phyloP scores from a whole-genome alignment of 1,139 yeast genomes.

The Kodamaea alishanica region DNA sequence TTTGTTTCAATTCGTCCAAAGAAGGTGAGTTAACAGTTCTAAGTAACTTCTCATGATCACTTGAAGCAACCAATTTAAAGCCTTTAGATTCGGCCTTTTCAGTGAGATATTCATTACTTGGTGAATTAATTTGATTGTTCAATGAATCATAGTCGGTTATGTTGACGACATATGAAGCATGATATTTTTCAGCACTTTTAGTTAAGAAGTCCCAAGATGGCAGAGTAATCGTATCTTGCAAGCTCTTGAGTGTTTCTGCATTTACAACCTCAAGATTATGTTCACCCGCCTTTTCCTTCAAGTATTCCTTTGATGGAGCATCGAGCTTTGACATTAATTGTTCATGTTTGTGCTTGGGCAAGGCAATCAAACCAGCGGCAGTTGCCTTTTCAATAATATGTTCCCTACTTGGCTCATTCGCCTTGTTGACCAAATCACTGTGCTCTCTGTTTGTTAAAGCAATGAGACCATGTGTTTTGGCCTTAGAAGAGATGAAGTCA shows the following conservation, averaged over 20 bases:
- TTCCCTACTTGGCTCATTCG: slow-evolving; percentile 32
- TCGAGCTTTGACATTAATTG: slow-evolving; percentile 11
- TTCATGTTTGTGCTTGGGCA: slow-evolving; percentile 14
- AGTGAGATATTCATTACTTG: slow-evolving; percentile 22
- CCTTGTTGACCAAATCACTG: slow-evolving; percentile 20
- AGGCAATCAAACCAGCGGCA: slow-evolving; percentile 19
- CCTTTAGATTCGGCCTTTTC: slow-evolving; percentile 16
- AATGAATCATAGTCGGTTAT: slow-evolving; percentile 13
- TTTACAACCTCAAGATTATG: slow-evolving; percentile 6
- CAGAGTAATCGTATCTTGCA: slow-evolving; percentile 9
- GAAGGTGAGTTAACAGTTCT: slow-evolving; percentile 9
- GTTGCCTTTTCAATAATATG: slow-evolving; percentile 33
- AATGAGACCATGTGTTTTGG: slow-evolving; percentile 17
- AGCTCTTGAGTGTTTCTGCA: slow-evolving; percentile 8
- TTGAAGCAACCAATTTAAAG: slow-evolving; percentile 7
- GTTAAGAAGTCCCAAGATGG: slow-evolving; percentile 19
- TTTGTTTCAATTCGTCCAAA: slow-evolving; percentile 9
- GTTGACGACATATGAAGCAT: slow-evolving; percentile 8
- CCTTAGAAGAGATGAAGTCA: slow-evolving; percentile 15
- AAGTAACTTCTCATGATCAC: slow-evolving; percentile 7
- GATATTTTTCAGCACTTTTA: slow-evolving; percentile 5
- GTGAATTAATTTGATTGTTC: slow-evolving; percentile 15
- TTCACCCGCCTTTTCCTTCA: slow-evolving; percentile 11
- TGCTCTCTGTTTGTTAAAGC: slow-evolving; percentile 15
- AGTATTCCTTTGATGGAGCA: slow-evolving; percentile 13